These are phyloP conservation scores for Sporisorium iseilematis-ciliati DNA, from an alignment of 1,284 basidiomycete genomes.

Conservation along the genomic window DNA sequence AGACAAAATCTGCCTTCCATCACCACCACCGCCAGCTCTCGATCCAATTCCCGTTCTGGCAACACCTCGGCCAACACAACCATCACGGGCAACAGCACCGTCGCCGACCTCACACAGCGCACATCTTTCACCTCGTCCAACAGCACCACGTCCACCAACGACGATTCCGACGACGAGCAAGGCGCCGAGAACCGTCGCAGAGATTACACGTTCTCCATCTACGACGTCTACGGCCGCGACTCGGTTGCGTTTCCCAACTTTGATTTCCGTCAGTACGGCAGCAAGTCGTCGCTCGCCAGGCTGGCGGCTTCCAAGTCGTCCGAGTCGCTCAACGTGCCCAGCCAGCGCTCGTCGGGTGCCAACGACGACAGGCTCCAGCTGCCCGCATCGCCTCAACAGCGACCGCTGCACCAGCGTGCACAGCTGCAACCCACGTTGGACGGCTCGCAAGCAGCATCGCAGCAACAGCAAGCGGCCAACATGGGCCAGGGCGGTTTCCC, in stretches of 20 bases:
- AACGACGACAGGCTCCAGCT: conserved; percentile 33
- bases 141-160: conserved; percentile 53
- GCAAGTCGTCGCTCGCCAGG: conserved; percentile 44
- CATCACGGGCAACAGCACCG: conserved; percentile 13
- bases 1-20: conserved; percentile 25
- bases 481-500: conserved; percentile 2
- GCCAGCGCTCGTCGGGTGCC: conserved; percentile 25
- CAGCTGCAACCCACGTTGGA: conserved; percentile 4
- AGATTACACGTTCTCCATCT: conserved; percentile 64
- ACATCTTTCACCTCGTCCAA: conserved; percentile 48
- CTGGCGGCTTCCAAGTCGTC: conserved; percentile 40
- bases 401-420: conserved; percentile 11
- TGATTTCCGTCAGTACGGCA: conserved; percentile 49
- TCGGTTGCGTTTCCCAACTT: conserved; percentile 67
- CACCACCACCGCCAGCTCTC: conserved; percentile 33
- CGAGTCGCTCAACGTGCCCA: conserved; percentile 41
- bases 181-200: conserved; percentile 34
- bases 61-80: conserved; percentile 16
- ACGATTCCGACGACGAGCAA: conserved; percentile 57
- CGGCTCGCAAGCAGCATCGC: conserved; percentile 3
- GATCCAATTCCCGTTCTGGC: conserved; percentile 21
- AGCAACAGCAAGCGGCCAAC: conserved; percentile 5
- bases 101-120: conserved; percentile 24
- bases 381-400: conserved; percentile 34
- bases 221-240: conserved; percentile 66